Percentiles rank a stretch among this genome's conserved stretches.
These are phyloP conservation scores for Ascocoryne sarcoides DNA, from an alignment of 2,329 filamentous ascomycete species.

Conservation along the genomic window DNA sequence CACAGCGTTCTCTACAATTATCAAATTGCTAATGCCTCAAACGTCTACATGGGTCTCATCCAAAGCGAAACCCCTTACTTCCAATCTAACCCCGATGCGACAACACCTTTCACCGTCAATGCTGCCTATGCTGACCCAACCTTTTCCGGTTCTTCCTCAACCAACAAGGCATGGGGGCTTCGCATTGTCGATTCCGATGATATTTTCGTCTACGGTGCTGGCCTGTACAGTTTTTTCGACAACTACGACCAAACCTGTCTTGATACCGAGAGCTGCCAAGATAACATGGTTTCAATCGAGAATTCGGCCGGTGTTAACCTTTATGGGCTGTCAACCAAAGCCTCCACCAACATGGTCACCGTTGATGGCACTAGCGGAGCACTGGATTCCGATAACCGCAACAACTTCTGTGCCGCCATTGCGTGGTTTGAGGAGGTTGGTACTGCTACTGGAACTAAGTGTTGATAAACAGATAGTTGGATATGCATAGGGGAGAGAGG, in stretches of 20 bases:
- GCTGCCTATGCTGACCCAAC: slow-evolving; percentile 55
- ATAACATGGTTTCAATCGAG: slow-evolving; percentile 68
- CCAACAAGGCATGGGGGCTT: slow-evolving; percentile 67
- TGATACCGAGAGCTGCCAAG: slow-evolving; percentile 59
- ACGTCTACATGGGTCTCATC: slow-evolving; percentile 74
- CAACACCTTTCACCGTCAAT: slow-evolving; percentile 54
- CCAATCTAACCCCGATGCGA: slow-evolving; percentile 72
- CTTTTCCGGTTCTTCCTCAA: slow-evolving; percentile 41
- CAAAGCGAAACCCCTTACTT: slow-evolving; percentile 88
- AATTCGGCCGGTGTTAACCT: slow-evolving; percentile 50
- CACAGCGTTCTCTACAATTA: slow-evolving; percentile 72
- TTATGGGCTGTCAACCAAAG: slow-evolving; percentile 67
- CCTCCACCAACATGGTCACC: slow-evolving; percentile 63
- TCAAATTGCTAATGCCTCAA: slow-evolving; percentile 66
- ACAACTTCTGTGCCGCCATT: slow-evolving; percentile 56
- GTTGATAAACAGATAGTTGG: too few relatives aligned
- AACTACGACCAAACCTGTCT: slow-evolving; percentile 71
- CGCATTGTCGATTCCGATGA: slow-evolving; percentile 60
- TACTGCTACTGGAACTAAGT: too few relatives aligned
- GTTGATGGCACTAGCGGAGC: slow-evolving; percentile 46
- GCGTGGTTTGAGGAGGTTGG: slow-evolving; percentile 36
- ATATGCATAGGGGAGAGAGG: too few relatives aligned
- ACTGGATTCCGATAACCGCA: slow-evolving; percentile 52
- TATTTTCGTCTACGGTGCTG: slow-evolving; percentile 62
- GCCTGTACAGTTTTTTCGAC: slow-evolving; percentile 76